Base-by-base conservation (phyloP, 176 grass and related monocot species). In the Eremochloa ophiuroides region DNA sequence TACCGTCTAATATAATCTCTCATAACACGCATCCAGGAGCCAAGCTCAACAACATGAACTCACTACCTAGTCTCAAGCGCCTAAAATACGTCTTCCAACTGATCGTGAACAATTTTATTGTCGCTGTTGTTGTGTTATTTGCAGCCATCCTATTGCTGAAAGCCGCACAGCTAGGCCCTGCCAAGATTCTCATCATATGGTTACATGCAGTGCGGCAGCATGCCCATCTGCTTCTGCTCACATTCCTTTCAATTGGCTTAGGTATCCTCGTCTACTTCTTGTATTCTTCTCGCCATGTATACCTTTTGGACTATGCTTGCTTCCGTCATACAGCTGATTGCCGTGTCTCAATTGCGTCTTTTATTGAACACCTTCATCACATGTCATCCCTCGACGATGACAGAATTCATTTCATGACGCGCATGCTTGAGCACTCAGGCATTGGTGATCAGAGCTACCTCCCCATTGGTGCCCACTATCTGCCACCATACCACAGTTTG, bases 261-360 rank as follows among this genome's bases (percentile, higher is more conserved):
- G 42, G 1, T 30, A 35, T 8, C 18, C 38, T 87, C 20, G 8
- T 55, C 11, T 76, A 22, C 47, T 7, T 81, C 31, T 60, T 77
- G 11, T 42, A 25, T 13, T 42, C 25, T 43, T 68, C 73, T 23
- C 65, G 56, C 10, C 55, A 27, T 50, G 80, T 87, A 13, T 87
- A 87, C 80, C 85, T 87, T 61, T 37, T 88, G 4, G 80, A 88
- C 46, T 88, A 88, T 27, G 47, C 80, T 30, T 88, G 86, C 59
- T 83, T 76, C 73, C 42, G 65, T 8, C 80, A 81, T 0, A 40
- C 37, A 20, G 11, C 73, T 20, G 39, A 40, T 29, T 83, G 33
- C 15, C 85, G 80, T 14, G 4, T 53, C 20, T 25, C 85, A 4
- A 12, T 2, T 0, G 80, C 66, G 13, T 2, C 33, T 59, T 83